Percentiles rank a stretch among this genome's conserved stretches.
Evolutionary conservation across 176 grass and related monocot genomes (phyloP).

Genomic region (Eremochloa ophiuroides): DNA sequence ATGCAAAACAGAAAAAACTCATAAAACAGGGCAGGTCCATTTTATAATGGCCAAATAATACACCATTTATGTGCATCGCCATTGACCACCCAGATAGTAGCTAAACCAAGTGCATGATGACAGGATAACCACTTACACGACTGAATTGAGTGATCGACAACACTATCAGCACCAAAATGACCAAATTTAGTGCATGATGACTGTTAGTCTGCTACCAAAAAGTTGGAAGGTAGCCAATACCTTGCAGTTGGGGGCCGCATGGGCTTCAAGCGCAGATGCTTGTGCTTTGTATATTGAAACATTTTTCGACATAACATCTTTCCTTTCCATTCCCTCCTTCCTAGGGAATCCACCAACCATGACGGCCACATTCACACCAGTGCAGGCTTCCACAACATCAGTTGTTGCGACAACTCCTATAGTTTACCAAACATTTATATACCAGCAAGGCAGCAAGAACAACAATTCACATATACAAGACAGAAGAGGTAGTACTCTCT

Average conservation of each 20-base stretch:
- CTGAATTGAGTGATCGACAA: background rate
- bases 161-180: background rate
- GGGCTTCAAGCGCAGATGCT: conserved; percentile 83
- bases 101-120: background rate
- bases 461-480: background rate
- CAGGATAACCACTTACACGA: background rate
- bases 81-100: background rate
- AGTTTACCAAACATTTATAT: conserved; percentile 28
- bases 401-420: conserved; percentile 95
- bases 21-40: background rate
- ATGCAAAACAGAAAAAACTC: background rate
- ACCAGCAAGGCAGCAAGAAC: background rate
- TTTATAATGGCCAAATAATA: background rate
- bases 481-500: background rate
- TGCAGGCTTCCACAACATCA: conserved; percentile 89
- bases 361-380: conserved; percentile 87
- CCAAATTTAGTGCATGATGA: background rate
- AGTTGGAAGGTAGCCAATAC: conserved; percentile 14
- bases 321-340: conserved; percentile 99
- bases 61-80: background rate
- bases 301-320: conserved; percentile 98
- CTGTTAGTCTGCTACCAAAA: background rate
- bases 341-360: conserved; percentile 99
- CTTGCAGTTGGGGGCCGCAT: conserved; percentile 93
- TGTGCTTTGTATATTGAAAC: conserved; percentile 98